Base-by-base conservation (phyloP, 345 rosid species). In the Aegle marmelos region DNA sequence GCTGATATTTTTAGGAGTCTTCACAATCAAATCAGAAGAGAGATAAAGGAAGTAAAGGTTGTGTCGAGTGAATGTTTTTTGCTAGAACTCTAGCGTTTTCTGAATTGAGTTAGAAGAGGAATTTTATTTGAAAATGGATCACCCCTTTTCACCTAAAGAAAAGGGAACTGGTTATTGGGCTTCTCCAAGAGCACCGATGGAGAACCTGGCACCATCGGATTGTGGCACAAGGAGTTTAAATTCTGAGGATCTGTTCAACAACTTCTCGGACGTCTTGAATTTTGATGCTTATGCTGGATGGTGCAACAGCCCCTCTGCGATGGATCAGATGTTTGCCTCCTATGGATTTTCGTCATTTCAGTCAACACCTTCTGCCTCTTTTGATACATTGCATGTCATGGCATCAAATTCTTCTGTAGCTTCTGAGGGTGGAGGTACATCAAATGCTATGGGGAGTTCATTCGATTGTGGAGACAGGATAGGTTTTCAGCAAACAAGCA, bases 231-330 rank as follows among this genome's bases (percentile, higher is more conserved):
- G 80, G 83, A 88, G 76, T 85, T 81, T 82, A 7, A 31, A 71
- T 74, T 71, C 70, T 6, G 97, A 88, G 59, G 94, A 93, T 65
- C 81, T 90, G 19, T 83, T 84, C 34, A 79, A 71, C 78, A 83
- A 80, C 87, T 78, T 90, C 57, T 74, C 89, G 0, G 94, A 91
- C 64, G 81, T 89, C 60, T 82, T 90, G 90, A 91, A 89, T 87
- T 82, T 88, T 5, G 97, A 94, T 71, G 57, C 83, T 36, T 84
- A 83, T 82, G 89, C 87, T 78, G 95, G 89, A 57, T 90, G 92
- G 91, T 90, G 87, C 83, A 89, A 81, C 79, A 88, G 83, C 73
- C 88, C 97, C 41, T 41, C 82, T 16, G 74, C 81, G 48, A 58
- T 86, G 9, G 95, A 93, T 56, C 85, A 87, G 71, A 81, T 88